These are phyloP conservation scores for Pichia phayaonensis DNA, from an alignment of 805 yeast genomes.

Conservation along the genomic window DNA sequence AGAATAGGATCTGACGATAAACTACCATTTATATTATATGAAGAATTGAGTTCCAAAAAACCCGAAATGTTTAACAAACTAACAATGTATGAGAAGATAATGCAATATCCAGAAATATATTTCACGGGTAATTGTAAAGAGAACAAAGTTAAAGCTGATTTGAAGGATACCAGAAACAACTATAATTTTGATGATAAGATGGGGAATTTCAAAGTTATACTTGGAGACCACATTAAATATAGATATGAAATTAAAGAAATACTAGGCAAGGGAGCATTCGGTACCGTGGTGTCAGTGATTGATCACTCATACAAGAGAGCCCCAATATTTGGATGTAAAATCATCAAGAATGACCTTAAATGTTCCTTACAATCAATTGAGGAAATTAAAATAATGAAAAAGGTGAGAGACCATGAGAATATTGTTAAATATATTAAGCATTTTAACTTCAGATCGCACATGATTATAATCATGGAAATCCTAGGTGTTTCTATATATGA, in stretches of 20 bases:
- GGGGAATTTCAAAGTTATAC: conserved; percentile 49
- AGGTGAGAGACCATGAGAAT: conserved; percentile 30
- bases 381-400: conserved; percentile 62
- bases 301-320: conserved; percentile 50
- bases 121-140: conserved; percentile 36
- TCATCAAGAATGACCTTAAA: conserved; percentile 64
- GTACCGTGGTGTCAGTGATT: conserved; percentile 60
- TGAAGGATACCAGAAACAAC: conserved; percentile 36
- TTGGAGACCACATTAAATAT: conserved; percentile 69
- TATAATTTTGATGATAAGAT: conserved; percentile 67
- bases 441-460: conserved; percentile 73
- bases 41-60: conserved; percentile 12
- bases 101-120: conserved; percentile 38
- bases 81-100: conserved; percentile 47
- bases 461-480: conserved; percentile 73
- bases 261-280: conserved; percentile 79
- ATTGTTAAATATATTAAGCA: conserved; percentile 57
- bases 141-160: conserved; percentile 26
- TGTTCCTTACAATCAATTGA: conserved; percentile 73
- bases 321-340: conserved; percentile 60
- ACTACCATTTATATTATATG: conserved; percentile 4
- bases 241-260: conserved; percentile 53
- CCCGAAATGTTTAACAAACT: conserved; percentile 25
- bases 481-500: conserved; percentile 63
- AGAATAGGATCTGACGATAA: background rate